These are phyloP conservation scores for Neurospora discreta DNA, from an alignment of 495 filamentous ascomycete species.

Conservation along the genomic window DNA sequence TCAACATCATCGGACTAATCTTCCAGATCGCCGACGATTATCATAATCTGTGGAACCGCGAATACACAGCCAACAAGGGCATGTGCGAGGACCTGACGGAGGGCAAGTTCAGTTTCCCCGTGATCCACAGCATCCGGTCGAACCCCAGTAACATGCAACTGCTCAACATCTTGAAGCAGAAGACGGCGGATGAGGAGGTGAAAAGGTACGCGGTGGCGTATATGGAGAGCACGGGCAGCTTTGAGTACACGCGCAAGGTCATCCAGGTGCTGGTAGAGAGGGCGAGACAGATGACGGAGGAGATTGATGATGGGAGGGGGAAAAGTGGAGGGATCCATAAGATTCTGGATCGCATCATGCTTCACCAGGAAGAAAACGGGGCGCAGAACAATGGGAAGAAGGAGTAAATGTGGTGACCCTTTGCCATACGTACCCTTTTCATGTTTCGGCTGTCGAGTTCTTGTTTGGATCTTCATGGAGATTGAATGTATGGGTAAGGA, in stretches of 20 bases:
- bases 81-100: slow-evolving; percentile 95
- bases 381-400: background rate
- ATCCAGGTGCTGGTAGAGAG: slow-evolving; percentile 53
- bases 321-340: slow-evolving; percentile 34
- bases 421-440: background rate
- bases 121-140: slow-evolving; percentile 87
- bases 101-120: slow-evolving; percentile 95
- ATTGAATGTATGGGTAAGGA: background rate
- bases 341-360: slow-evolving; percentile 36
- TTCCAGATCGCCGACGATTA: slow-evolving; percentile 98
- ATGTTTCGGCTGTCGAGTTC: background rate
- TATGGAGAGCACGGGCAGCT: slow-evolving; percentile 82
- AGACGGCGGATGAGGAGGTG: slow-evolving; percentile 73
- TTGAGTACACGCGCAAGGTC: slow-evolving; percentile 70
- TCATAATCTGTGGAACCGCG: slow-evolving; percentile 62
- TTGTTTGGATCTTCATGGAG: background rate
- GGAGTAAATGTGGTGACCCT: background rate
- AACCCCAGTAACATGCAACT: slow-evolving; percentile 71
- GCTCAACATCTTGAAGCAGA: slow-evolving; percentile 85
- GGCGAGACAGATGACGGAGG: slow-evolving; percentile 55
- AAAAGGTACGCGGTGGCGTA: slow-evolving; percentile 87
- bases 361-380: background rate
- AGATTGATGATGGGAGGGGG: slow-evolving; percentile 46
- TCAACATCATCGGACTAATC: slow-evolving; percentile 82
- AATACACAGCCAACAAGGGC: slow-evolving; percentile 83